Base-by-base conservation (phyloP, 306 rosid species). In the Quercus berberidifolia region DNA sequence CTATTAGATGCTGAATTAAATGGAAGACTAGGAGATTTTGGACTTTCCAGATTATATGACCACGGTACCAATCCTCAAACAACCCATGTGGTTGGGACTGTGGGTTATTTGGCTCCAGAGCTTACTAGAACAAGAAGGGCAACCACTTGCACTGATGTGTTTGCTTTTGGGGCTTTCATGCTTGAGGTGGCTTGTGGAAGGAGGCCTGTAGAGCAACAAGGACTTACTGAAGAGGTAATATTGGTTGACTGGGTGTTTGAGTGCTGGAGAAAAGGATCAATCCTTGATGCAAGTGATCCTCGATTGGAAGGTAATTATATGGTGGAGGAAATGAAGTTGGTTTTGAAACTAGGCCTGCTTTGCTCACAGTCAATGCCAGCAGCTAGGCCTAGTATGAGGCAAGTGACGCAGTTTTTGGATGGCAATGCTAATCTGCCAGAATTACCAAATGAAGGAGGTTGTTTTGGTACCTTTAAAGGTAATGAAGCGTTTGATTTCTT, bases 61-160 rank as follows among this genome's bases (percentile, higher is more conserved):
- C 97, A 87, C 31, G 96, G 90, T 3, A 75, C 77, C 33, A 82
- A 93, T 75, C 91, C 91, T 41, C 86, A 85, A 65, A 93, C 96
- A 3, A 91, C 96, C 5, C 90, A 78, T 20, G 89, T 93, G 51
- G 96, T 88, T 8, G 94, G 98, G 52, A 93, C 98, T 2, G 69
- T 93, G 0, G 98, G 98, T 18, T 93, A 93, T 70, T 76, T 93
- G 0, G 96, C 96, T 1, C 98, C 94, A 0, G 94, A 91, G 58
- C 91, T 82, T 13, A 82, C 88, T 2, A 77, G 89, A 84, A 79
- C 91, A 2, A 92, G 98, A 10, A 86, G 75, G 75, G 94, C 93
- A 18, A 89, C 90, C 0, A 88, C 85, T 10, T 79, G 71, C 33
- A 81, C 88, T 1, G 96, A 91, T 73, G 98, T 89, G 23, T 93